Evolutionary conservation across 495 filamentous ascomycete species (phyloP).

Genomic region (Penicillium salamii): DNA sequence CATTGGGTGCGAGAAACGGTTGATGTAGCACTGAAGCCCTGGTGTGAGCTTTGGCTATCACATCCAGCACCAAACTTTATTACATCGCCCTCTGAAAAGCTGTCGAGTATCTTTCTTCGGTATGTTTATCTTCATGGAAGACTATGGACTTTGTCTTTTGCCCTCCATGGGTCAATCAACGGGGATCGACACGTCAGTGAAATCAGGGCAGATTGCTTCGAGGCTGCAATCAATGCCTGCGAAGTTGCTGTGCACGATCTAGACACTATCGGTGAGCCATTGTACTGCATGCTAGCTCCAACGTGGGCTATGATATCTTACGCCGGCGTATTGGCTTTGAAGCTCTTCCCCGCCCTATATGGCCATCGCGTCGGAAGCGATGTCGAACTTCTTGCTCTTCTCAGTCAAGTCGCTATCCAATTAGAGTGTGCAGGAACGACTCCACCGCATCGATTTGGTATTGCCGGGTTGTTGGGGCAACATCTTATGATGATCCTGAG

Average conservation of each 20-base stretch:
- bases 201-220: slow-evolving; percentile 41
- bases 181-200: slow-evolving; percentile 31
- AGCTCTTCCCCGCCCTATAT: slow-evolving; percentile 18
- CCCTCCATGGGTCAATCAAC: slow-evolving; percentile 12
- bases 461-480: slow-evolving; percentile 26
- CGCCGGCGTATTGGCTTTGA: slow-evolving; percentile 21
- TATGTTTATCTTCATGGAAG: slow-evolving; percentile 28
- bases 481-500: slow-evolving; percentile 23
- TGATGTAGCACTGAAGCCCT: slow-evolving; percentile 14
- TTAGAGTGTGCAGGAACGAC: slow-evolving; percentile 23
- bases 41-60: slow-evolving; percentile 20
- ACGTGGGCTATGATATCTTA: slow-evolving; percentile 34
- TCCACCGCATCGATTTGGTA: slow-evolving; percentile 24
- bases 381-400: slow-evolving; percentile 20
- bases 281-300: slow-evolving; percentile 31
- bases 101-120: slow-evolving; percentile 18
- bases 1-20: slow-evolving; percentile 25
- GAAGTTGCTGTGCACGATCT: slow-evolving; percentile 25
- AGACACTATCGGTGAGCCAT: slow-evolving; percentile 18
- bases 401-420: slow-evolving; percentile 22
- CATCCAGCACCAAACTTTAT: neutral
- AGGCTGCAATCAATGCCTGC: slow-evolving; percentile 32
- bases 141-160: slow-evolving; percentile 27
- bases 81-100: slow-evolving; percentile 9
- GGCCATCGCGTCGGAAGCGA: slow-evolving; percentile 12